A percentile compares a stretch with the other conserved stretches of the same genome.
Conservation (phyloP, 2,329 filamentous ascomycete genomes). For the Didymella pomorum region DNA sequence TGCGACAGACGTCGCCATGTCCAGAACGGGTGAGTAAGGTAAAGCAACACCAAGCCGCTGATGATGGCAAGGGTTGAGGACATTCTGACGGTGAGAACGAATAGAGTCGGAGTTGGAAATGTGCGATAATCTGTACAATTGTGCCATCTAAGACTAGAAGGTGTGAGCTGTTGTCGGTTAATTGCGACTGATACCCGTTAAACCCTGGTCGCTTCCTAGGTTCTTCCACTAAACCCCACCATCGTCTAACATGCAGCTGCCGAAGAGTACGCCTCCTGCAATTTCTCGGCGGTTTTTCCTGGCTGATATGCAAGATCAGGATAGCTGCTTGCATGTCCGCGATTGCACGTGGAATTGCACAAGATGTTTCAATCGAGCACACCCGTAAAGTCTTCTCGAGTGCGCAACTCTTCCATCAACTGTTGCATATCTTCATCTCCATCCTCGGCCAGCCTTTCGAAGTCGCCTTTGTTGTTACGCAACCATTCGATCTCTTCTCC, state of each 20-base stretch:
- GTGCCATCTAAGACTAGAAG: not conserved
- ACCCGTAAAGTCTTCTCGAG: constrained; percentile 6
- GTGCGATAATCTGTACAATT: not conserved
- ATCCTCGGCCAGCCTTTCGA: not conserved
- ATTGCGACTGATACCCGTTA: not conserved
- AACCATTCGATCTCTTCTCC: constrained; percentile 10
- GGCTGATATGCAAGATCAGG: no score
- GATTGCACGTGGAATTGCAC: no score
- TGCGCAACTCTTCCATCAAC: not conserved
- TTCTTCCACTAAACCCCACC: not conserved
- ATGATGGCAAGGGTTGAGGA: not conserved
- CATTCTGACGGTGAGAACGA: not conserved
- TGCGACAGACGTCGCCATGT: not conserved
- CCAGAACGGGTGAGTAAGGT: not conserved
- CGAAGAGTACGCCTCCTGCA: no score
- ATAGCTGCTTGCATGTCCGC: no score
- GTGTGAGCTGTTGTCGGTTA: not conserved
- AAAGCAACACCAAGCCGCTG: not conserved
- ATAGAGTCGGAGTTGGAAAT: not conserved
- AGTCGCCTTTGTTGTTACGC: not conserved
- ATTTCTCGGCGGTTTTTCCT: no score
- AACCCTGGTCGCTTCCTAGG: not conserved
- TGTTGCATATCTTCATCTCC: constrained; percentile 9
- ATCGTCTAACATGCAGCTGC: not conserved
- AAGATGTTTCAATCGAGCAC: not conserved